These are phyloP conservation scores for Macrolepiota albuminosa DNA, from an alignment of 768 basidiomycete species.

Conservation along the genomic window DNA sequence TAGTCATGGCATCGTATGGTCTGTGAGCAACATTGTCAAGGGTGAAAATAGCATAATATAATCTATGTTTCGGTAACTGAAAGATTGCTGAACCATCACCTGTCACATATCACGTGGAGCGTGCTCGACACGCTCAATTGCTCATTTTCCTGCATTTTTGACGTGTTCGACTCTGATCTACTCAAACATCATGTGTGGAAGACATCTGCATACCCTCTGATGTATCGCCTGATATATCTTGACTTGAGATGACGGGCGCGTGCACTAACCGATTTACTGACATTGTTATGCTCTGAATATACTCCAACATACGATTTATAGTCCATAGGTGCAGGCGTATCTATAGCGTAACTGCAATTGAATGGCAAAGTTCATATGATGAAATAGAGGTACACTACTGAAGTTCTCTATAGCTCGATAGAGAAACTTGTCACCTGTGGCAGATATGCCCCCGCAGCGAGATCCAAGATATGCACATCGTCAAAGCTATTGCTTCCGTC, in stretches of 20 bases:
- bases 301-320: neutral
- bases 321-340: neutral
- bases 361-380: neutral
- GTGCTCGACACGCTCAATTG: too few relatives aligned
- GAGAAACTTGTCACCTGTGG: constrained; percentile 83
- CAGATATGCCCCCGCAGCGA: constrained; percentile 83
- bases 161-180: too few relatives aligned
- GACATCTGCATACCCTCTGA: too few relatives aligned
- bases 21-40: neutral
- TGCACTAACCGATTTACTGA: neutral
- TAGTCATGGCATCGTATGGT: neutral
- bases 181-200: too few relatives aligned
- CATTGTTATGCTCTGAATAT: too few relatives aligned
- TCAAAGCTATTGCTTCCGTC: constrained; percentile 82
- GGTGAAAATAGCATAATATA: neutral
- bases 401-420: constrained; percentile 35
- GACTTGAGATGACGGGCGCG: neutral
- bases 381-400: neutral
- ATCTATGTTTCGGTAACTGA: too few relatives aligned
- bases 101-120: too few relatives aligned
- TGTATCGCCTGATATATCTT: neutral
- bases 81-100: too few relatives aligned
- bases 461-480: constrained; percentile 81
- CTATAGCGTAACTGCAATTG: neutral
- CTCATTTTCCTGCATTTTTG: too few relatives aligned